Percentiles rank a stretch among this genome's conserved stretches.
Evolutionary conservation across 192 early-diverging fungal genomes (phyloP).

Genomic region (Coemansia sp.): DNA sequence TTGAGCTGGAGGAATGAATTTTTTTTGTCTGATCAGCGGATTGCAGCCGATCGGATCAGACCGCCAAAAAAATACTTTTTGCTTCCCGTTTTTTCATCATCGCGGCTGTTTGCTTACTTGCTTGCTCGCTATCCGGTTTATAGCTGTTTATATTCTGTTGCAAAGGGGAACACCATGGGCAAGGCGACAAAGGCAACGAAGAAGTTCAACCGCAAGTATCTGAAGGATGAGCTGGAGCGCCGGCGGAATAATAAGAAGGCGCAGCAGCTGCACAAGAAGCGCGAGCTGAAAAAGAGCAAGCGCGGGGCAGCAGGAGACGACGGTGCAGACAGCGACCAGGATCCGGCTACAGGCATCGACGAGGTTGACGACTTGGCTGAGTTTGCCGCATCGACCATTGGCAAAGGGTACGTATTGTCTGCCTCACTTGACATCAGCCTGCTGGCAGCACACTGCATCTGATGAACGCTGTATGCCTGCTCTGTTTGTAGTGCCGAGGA

Average conservation of each 20-base stretch:
- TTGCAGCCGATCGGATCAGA: neutral
- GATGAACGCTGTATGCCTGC: too few relatives aligned
- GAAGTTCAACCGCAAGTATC: constrained; percentile 74
- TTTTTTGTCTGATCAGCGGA: too few relatives aligned
- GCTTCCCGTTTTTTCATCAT: neutral
- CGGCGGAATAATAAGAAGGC: constrained; percentile 58
- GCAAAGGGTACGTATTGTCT: constrained; percentile 2
- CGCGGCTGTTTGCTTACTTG: too few relatives aligned
- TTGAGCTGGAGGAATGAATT: too few relatives aligned
- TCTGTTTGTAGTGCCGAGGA: constrained; percentile 14
- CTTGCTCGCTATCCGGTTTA: too few relatives aligned
- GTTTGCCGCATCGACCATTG: constrained; percentile 37
- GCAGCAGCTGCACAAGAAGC: constrained; percentile 56
- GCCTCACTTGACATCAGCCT: too few relatives aligned
- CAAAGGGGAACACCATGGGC: constrained; percentile 19
- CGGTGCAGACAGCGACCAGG: constrained; percentile 8
- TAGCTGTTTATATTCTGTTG: too few relatives aligned
- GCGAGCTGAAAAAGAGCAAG: constrained; percentile 56
- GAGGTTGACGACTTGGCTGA: constrained; percentile 48
- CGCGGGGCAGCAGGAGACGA: constrained; percentile 8
- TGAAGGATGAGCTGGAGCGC: constrained; percentile 62
- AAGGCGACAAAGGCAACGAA: constrained; percentile 64
- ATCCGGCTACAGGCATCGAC: constrained; percentile 33
- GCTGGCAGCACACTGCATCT: too few relatives aligned
- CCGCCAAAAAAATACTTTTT: neutral